A percentile compares a stretch with the other conserved stretches of the same genome.
These are phyloP conservation scores for Petrea volubilis DNA, from an alignment of 257 asterid species.

Conservation along the genomic window DNA sequence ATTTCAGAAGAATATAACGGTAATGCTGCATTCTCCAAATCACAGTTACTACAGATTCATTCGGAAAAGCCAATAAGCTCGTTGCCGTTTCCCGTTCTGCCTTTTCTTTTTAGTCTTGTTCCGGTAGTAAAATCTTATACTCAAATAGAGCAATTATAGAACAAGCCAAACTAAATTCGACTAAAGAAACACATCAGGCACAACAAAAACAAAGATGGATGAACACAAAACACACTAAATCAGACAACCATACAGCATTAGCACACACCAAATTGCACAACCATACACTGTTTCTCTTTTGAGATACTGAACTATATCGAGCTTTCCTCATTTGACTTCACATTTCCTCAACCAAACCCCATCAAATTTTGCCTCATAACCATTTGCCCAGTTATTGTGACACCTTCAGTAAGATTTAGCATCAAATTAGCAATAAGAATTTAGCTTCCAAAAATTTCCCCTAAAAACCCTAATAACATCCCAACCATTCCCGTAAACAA, in stretches of 20 bases:
- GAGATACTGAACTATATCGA: background rate
- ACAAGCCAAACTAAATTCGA: background rate
- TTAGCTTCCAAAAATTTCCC: background rate
- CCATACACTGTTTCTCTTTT: background rate
- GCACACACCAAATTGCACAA: too few relatives aligned
- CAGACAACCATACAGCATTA: background rate
- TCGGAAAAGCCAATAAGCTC: background rate
- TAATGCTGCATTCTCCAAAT: background rate
- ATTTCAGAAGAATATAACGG: background rate
- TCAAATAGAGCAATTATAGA: background rate
- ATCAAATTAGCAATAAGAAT: background rate
- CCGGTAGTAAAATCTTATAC: background rate
- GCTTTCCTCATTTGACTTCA: background rate
- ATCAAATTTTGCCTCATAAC: background rate
- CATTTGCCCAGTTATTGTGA: background rate
- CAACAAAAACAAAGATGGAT: background rate
- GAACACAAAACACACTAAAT: background rate
- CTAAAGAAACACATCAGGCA: background rate
- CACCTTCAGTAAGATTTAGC: background rate
- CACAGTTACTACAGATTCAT: background rate
- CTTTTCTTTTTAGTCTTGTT: background rate
- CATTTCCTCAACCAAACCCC: slow-evolving; percentile 1
- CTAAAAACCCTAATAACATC: slow-evolving; percentile 24
- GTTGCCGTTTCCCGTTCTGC: background rate
- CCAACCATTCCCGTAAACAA: background rate